A percentile compares a stretch with the other conserved stretches of the same genome.
These are phyloP conservation scores for Neurospora africana DNA, from an alignment of 495 filamentous ascomycete genomes.

Conservation along the genomic window DNA sequence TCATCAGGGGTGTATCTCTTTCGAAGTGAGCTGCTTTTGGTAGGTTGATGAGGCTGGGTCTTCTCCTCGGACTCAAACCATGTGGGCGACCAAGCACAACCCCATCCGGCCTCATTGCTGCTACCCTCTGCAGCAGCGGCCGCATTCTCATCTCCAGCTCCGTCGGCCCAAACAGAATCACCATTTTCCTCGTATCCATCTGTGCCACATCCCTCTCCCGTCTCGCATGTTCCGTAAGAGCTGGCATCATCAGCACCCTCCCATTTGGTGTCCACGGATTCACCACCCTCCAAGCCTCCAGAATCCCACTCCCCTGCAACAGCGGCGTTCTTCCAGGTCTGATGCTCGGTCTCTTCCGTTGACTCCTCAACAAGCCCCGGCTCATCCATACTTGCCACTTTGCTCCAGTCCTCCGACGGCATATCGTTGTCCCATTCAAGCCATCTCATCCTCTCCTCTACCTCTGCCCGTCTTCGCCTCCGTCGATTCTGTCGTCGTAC, in stretches of 20 bases:
- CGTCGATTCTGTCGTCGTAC: background rate
- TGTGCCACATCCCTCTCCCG: background rate
- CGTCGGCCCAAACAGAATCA: background rate
- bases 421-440: background rate
- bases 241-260: background rate
- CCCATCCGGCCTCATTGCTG: background rate
- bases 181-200: background rate
- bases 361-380: background rate
- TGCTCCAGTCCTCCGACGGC: background rate
- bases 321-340: background rate
- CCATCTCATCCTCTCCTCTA: background rate
- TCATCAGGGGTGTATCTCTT: background rate
- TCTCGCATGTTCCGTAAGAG: background rate
- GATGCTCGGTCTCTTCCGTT: background rate
- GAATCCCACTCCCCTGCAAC: background rate
- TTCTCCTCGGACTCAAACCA: background rate
- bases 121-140: background rate
- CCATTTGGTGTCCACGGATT: background rate
- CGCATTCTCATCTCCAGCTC: background rate
- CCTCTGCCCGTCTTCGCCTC: background rate
- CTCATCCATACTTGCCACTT: background rate
- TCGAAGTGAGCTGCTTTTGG: background rate
- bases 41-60: background rate
- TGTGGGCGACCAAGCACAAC: background rate
- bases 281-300: background rate